Evolutionary conservation across 2,329 filamentous ascomycete species (phyloP), one percentile per base, ranked within the genome.

Genomic region (Ophiosphaerella korrae): DNA sequence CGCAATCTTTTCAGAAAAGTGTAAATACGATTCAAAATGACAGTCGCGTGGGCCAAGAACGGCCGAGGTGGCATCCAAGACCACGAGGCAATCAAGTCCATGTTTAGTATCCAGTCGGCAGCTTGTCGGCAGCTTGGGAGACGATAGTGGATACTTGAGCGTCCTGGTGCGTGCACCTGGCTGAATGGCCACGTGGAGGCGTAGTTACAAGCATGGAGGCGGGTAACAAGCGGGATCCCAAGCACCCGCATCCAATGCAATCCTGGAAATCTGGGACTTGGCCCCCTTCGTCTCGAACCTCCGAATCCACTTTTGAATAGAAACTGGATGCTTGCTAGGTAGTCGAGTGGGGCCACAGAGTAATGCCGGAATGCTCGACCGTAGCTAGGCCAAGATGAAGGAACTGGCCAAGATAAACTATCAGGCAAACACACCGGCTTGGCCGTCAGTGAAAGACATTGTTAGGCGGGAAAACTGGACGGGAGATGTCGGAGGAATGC

Each of bases 61-160:
- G 35, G 45, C 45, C 45, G 31, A 57, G 54, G 52, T 47, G 36
- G 16, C 32, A n/a, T 29, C 58, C 60, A 63, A 62, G 57, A 42
- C 56, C 45, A 58, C 42, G 23, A 42, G 42, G 45, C 51, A 50
- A 48, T 45, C 39, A 41, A 50, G 42, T 43, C 53, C 57, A 55
- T 48, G 58, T 53, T 52, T 24, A 48, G 29, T 12, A 33, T 21
- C 36, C 36, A 32, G 37, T 24, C 33, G 34, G 21, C 32, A 38
- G 40, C 45, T 48, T 29, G 37, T 41, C 45, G 38, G 45, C 31
- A 42, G 26, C 40, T 49, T 52, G 57, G 47, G 48, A 11, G 26
- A 44, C 44, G 26, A 33, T 35, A 37, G 40, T 50, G 42, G 36
- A 36, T 40, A 34, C 18, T 24, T 34, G 53, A 56, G 38, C 49